phyloP scores from a whole-genome alignment of 1,284 basidiomycete species.

The Spongiforma sp. region DNA sequence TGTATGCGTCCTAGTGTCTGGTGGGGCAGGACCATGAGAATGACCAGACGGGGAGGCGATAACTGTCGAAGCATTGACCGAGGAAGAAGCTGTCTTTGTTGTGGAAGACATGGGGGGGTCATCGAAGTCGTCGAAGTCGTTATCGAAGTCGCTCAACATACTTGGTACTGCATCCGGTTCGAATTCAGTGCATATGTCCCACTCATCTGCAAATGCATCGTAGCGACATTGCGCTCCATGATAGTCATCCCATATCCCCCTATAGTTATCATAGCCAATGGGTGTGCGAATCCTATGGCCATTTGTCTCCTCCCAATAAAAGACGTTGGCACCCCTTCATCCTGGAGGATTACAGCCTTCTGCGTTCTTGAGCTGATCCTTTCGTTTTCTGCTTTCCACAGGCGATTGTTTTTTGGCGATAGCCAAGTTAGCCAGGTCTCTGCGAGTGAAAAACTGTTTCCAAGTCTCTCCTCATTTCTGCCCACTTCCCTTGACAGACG shows the following conservation, averaged over 20 bases:
- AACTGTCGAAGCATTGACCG: neutral
- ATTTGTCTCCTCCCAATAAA: slow-evolving; percentile 6
- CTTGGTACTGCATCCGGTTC: neutral
- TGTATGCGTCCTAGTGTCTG: too few species aligned
- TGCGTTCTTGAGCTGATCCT: neutral
- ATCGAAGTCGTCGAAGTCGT: neutral
- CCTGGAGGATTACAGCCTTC: neutral
- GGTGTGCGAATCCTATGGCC: neutral
- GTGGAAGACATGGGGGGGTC: neutral
- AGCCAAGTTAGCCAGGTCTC: neutral
- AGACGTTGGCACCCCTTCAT: slow-evolving; percentile 1
- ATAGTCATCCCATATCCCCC: neutral
- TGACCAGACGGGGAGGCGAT: neutral
- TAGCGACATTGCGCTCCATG: neutral
- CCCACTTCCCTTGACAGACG: slow-evolving; percentile 5
- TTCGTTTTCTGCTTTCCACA: neutral
- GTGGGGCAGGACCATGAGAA: neutral
- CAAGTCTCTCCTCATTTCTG: slow-evolving; percentile 4
- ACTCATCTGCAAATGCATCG: slow-evolving; percentile 1
- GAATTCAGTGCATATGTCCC: slow-evolving; percentile 8
- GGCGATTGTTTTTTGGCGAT: neutral
- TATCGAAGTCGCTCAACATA: too few species aligned
- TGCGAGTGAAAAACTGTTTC: slow-evolving; percentile 1
- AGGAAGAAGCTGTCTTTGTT: neutral
- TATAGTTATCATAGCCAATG: neutral